Percentiles rank a stretch among this genome's conserved stretches.
These are phyloP conservation scores for Rutstroemia sp. DNA, from an alignment of 2,329 filamentous ascomycete species.

Conservation along the genomic window DNA sequence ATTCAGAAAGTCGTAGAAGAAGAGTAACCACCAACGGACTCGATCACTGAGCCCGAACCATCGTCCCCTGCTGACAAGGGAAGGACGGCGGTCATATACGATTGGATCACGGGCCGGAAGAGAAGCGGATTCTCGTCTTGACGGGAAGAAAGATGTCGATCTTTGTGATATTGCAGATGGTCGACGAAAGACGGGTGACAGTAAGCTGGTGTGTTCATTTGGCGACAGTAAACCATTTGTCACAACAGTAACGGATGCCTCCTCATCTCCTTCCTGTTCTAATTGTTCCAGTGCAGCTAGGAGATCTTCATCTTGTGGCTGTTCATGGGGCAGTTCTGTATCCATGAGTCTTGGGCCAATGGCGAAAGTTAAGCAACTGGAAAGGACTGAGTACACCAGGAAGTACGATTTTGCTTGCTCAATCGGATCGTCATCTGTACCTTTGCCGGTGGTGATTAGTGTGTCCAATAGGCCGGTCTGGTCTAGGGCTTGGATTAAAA, in stretches of 20 bases:
- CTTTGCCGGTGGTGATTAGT: constrained; percentile 37
- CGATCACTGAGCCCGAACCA: constrained; percentile 28
- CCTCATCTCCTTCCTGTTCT: constrained; percentile 17
- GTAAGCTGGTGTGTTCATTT: constrained; percentile 38
- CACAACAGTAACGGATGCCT: not conserved
- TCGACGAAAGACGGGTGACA: constrained; percentile 30
- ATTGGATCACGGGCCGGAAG: not conserved
- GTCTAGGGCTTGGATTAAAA: constrained; percentile 34
- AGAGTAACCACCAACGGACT: constrained; percentile 31
- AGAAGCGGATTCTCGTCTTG: constrained; percentile 13
- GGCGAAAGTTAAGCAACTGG: constrained; percentile 56
- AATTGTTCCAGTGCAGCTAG: constrained; percentile 11
- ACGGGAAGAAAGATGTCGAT: constrained; percentile 28
- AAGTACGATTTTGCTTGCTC: constrained; percentile 59
- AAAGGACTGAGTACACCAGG: constrained; percentile 56
- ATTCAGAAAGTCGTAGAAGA: constrained; percentile 47
- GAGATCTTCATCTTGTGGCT: constrained; percentile 20
- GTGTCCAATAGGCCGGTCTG: constrained; percentile 45
- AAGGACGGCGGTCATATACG: constrained; percentile 23
- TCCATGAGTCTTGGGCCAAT: constrained; percentile 53
- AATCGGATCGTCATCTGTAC: constrained; percentile 40
- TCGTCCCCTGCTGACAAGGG: constrained; percentile 14
- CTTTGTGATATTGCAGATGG: constrained; percentile 4
- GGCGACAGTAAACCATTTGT: constrained; percentile 30
- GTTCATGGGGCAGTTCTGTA: constrained; percentile 32